Evolutionary conservation across 352 stramenopile genomes (phyloP).

Genomic region (Pythium sukuiense): DNA sequence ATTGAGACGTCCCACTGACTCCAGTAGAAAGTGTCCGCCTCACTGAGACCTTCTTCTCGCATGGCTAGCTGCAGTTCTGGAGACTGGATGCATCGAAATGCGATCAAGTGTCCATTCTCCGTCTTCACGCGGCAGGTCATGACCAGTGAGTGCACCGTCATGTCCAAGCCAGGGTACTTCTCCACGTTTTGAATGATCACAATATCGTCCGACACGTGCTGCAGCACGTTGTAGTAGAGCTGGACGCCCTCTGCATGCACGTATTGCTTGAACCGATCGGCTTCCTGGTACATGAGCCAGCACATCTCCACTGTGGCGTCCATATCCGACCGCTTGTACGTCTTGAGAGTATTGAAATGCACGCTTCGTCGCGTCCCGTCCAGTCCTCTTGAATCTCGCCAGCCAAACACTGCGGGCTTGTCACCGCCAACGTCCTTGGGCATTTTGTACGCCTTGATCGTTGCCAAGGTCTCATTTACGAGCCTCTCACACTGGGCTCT

Average conservation of each 20-base stretch:
- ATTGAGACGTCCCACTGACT: slow-evolving; percentile 4
- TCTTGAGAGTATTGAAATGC: slow-evolving; percentile 22
- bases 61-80: slow-evolving; percentile 12
- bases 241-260: slow-evolving; percentile 10
- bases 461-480: too few relatives aligned
- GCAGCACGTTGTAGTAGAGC: slow-evolving; percentile 21
- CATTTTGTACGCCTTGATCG: too few relatives aligned
- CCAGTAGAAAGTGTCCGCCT: slow-evolving; percentile 22
- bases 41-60: slow-evolving; percentile 8
- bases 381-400: slow-evolving; percentile 13
- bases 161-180: slow-evolving; percentile 9
- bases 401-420: slow-evolving; percentile 7
- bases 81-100: not conserved
- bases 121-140: slow-evolving; percentile 17
- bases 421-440: too few relatives aligned
- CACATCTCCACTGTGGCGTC: not conserved
- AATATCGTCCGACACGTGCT: slow-evolving; percentile 15
- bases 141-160: slow-evolving; percentile 21
- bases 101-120: slow-evolving; percentile 3
- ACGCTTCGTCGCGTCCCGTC: slow-evolving; percentile 8
- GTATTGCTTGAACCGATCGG: not conserved
- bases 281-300: slow-evolving; percentile 18
- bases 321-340: not conserved
- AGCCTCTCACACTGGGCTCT: too few relatives aligned
- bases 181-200: slow-evolving; percentile 14